phyloP scores from a whole-genome alignment of 2,329 filamentous ascomycete genomes.

The Paraconiothyrium sp. region DNA sequence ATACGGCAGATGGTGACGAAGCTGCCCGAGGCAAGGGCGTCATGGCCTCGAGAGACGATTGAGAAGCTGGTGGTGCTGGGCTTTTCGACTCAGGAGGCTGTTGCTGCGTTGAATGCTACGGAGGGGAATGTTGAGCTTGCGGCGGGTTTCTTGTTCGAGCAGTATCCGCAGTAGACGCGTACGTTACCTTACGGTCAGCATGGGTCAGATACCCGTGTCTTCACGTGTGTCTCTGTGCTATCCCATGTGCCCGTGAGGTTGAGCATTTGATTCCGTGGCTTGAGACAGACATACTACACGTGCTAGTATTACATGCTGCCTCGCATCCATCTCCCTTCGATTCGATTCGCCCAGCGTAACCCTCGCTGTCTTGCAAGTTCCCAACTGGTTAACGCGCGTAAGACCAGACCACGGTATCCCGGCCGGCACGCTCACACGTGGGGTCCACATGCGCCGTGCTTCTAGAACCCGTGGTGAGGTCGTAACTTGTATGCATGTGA shows the following conservation, averaged over 20 bases:
- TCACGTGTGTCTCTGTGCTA: neutral
- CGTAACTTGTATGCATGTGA: conserved; percentile 7
- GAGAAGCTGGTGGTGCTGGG: conserved; percentile 57
- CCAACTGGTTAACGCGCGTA: neutral
- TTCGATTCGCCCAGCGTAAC: neutral
- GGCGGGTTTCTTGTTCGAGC: conserved; percentile 58
- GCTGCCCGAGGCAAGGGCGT: conserved; percentile 41
- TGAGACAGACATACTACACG: too few relatives aligned
- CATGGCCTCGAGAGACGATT: conserved; percentile 55
- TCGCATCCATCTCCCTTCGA: neutral
- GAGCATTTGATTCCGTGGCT: too few relatives aligned
- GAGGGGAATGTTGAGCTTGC: conserved; percentile 61
- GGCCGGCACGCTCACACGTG: neutral
- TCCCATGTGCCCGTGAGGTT: neutral
- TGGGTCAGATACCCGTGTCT: neutral
- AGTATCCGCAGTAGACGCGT: conserved; percentile 33
- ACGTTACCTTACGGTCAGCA: neutral
- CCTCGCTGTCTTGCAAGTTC: too few relatives aligned
- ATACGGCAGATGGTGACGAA: conserved; percentile 43
- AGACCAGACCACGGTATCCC: neutral
- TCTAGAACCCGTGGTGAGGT: neutral
- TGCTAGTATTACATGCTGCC: neutral
- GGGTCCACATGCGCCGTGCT: neutral
- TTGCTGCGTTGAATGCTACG: conserved; percentile 59
- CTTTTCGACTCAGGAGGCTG: conserved; percentile 56